Conservation (phyloP, 208 protist species). For the Entamoeba moshkovskii region DNA sequence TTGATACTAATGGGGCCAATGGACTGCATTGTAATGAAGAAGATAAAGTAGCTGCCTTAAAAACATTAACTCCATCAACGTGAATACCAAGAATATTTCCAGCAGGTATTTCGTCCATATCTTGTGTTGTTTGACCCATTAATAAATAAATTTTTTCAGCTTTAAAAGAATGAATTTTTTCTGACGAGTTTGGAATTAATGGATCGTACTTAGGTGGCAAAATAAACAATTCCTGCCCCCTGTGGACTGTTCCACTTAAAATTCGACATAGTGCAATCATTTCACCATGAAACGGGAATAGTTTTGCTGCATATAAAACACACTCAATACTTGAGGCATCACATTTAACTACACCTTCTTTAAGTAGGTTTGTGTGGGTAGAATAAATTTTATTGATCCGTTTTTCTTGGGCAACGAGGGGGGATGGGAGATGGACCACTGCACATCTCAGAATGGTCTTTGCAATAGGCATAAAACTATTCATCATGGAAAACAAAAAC, state of each 20-base stretch:
- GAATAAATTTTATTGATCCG: background rate
- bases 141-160: background rate
- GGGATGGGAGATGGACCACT: background rate
- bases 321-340: background rate
- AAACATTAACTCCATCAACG: background rate
- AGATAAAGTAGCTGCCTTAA: background rate
- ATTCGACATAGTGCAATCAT: background rate
- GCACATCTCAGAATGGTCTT: background rate
- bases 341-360: background rate
- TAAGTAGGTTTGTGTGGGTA: background rate
- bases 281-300: background rate
- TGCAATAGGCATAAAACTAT: background rate
- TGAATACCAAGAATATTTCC: background rate
- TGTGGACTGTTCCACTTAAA: background rate
- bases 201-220: background rate
- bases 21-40: conserved; percentile 25
- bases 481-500: background rate
- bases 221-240: background rate
- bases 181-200: background rate
- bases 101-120: background rate
- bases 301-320: background rate
- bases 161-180: background rate
- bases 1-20: conserved; percentile 40
- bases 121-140: conserved; percentile 1
- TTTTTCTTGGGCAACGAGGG: background rate